Evolutionary conservation across 768 basidiomycete species (phyloP), one percentile per base, ranked within the genome.

Genomic region (Lyophyllum shimeji): DNA sequence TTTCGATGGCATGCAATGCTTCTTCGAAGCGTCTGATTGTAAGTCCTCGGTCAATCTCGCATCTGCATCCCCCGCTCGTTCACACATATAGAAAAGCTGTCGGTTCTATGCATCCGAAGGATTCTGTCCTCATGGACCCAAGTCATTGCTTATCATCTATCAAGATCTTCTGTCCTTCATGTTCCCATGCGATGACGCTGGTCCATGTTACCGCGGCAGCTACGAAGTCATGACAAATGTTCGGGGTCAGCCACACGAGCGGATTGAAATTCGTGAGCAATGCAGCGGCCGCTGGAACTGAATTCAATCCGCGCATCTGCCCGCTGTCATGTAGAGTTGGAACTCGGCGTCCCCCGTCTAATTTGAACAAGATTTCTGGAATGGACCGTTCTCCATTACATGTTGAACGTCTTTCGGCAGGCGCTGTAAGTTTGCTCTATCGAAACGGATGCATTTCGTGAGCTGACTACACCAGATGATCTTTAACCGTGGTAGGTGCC

Each of bases 341-440:
- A 37, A 49, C 5, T 29, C 15, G 6, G 46, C 34, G 13, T 20
- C 20, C 18, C 3, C 44, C 45, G 39, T 21, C 21, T 9, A n/a
- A 40, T 18, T 7, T 29, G 29, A 18, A 40, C 9, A 18, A n/a
- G 17, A 12, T 23, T 25, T 25, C 23, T 46, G 45, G 25, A 25
- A 46, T 46, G 45, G 8, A 25, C 15, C 31, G 43, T 43, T 44
- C 55, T 12, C 4, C 44, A 45, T 54, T 54, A 25, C 53, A 46
- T 18, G 34, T 46, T 51, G 55, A 11, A 44, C 37, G 27, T 40
- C 34, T 21, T 27, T 37, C 42, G 50, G 50, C 42, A 37, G 29
- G 17, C 2, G 37, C 37, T 25, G 44, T 42, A 34, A 15, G 33
- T 42, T 25, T 46, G 18, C 8, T 37, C 46, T 31, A 23, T 50